These are phyloP conservation scores for Tetramitus jugosus DNA, from an alignment of 208 protist species.

Conservation along the genomic window DNA sequence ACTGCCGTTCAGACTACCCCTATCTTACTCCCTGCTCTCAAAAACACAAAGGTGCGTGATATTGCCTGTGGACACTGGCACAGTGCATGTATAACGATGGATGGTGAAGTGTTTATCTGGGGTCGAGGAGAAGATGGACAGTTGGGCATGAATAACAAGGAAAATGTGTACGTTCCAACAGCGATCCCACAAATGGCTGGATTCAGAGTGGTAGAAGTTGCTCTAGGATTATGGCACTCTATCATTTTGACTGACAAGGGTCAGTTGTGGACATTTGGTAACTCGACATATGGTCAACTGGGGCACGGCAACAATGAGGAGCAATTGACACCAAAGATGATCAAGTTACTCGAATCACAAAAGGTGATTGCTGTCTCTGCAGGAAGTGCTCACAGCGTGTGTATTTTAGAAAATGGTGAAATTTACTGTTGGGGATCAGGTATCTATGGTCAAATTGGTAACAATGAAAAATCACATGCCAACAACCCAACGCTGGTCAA, in stretches of 20 bases:
- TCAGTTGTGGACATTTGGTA: background rate
- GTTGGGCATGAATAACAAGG: background rate
- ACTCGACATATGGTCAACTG: background rate
- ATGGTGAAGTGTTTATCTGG: background rate
- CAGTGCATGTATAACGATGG: background rate
- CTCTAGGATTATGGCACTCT: background rate
- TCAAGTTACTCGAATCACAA: background rate
- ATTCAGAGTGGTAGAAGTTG: background rate
- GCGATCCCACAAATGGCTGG: background rate
- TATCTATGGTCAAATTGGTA: slow-evolving; percentile 18
- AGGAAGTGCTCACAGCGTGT: background rate
- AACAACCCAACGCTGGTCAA: background rate
- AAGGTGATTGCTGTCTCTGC: background rate
- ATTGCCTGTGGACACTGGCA: background rate
- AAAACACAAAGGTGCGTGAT: background rate
- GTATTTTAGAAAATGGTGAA: background rate
- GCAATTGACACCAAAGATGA: background rate
- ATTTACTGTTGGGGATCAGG: slow-evolving; percentile 9
- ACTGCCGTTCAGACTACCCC: background rate
- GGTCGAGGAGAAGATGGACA: slow-evolving; percentile 14
- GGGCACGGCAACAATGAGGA: background rate
- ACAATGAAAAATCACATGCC: background rate
- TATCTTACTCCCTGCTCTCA: background rate
- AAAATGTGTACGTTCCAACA: background rate
- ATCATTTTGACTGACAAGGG: background rate